A percentile compares a stretch with the other conserved stretches of the same genome.
phyloP scores from a whole-genome alignment of 2,329 filamentous ascomycete genomes.

The Trichoderma semiorbis region DNA sequence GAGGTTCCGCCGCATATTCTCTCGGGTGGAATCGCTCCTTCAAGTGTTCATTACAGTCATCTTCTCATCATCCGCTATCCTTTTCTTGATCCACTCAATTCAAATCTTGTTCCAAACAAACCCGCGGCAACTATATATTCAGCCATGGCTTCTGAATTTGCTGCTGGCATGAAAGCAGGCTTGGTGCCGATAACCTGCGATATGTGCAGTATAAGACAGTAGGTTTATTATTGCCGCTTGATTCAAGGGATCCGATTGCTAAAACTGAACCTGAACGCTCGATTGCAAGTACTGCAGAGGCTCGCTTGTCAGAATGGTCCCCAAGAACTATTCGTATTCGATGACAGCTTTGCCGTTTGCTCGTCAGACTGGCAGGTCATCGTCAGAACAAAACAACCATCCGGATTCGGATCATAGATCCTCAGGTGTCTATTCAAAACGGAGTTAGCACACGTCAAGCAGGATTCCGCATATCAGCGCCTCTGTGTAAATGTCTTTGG shows the following conservation, averaged over 20 bases:
- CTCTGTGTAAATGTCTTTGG: background rate
- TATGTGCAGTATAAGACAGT: conserved; percentile 23
- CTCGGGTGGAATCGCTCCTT: background rate
- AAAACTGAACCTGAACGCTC: background rate
- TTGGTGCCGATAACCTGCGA: conserved; percentile 20
- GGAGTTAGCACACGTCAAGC: background rate
- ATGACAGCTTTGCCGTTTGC: background rate
- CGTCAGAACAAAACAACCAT: background rate
- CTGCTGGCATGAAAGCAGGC: conserved; percentile 18
- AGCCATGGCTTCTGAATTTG: conserved; percentile 16
- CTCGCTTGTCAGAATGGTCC: conserved; percentile 21
- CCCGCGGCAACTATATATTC: background rate
- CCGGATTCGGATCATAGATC: conserved; percentile 1
- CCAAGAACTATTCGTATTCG: conserved; percentile 11
- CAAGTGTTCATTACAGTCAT: background rate
- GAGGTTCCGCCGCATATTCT: background rate
- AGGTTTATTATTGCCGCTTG: background rate
- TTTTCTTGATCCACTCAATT: background rate
- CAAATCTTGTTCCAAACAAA: background rate
- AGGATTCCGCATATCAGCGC: background rate
- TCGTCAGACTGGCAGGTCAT: background rate
- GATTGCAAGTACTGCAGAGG: conserved; percentile 20
- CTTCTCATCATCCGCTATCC: background rate
- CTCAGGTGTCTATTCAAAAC: conserved; percentile 15
- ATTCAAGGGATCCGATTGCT: background rate